Conservation (phyloP, 257 asterid genomes). For the Rauvolfia tetraphylla region DNA sequence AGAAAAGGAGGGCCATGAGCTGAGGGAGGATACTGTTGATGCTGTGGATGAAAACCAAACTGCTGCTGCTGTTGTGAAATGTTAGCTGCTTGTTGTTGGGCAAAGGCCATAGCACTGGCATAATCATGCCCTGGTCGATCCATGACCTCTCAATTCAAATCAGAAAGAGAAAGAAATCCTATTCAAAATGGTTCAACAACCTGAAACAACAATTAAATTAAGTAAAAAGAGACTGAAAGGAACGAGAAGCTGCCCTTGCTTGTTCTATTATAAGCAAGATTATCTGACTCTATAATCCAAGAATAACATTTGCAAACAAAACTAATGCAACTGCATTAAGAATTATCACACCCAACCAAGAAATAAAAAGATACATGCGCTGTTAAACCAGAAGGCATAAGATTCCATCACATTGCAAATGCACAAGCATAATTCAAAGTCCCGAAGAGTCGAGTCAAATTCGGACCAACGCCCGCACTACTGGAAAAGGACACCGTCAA, state of each 20-base stretch:
- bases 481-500: no score
- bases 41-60: constrained; percentile 83
- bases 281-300: neutral
- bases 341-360: constrained; percentile 2
- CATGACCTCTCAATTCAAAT: constrained; percentile 38
- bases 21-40: constrained; percentile 79
- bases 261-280: neutral
- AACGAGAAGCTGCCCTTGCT: neutral
- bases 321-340: neutral
- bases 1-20: constrained; percentile 75
- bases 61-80: constrained; percentile 25
- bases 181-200: neutral
- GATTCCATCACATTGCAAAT: neutral
- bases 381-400: neutral
- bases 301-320: neutral
- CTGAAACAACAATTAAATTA: neutral
- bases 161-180: neutral
- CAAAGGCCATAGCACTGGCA: constrained; percentile 66
- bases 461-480: no score
- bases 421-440: neutral
- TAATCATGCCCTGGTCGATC: constrained; percentile 86
- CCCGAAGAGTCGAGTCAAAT: no score
- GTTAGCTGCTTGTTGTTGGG: constrained; percentile 65
- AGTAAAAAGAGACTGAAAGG: neutral
- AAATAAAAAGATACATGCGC: neutral